Percentiles rank a stretch among this genome's conserved stretches.
phyloP scores from a whole-genome alignment of 78 protist genomes.

The Dictyostelium purpureum region DNA sequence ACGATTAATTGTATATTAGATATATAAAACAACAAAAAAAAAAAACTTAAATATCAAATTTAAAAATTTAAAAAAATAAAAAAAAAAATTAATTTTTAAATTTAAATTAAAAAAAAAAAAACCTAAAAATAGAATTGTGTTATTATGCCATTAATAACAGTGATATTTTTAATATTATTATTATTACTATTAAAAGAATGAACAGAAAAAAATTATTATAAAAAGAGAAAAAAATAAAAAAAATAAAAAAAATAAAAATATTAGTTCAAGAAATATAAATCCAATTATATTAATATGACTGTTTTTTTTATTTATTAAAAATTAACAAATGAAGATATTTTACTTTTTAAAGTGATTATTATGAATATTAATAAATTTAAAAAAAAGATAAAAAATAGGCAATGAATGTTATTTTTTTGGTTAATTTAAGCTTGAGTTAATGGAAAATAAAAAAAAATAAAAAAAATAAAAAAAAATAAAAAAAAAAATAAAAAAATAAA shows the following conservation, averaged over 20 bases:
- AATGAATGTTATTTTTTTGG: background rate
- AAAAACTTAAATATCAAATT: too few relatives aligned
- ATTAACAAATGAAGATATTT: background rate
- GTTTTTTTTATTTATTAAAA: background rate
- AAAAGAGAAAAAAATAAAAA: background rate
- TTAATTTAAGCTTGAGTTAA: background rate
- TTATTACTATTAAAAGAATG: conserved; percentile 44
- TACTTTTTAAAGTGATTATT: background rate
- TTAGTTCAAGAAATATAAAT: too few relatives aligned
- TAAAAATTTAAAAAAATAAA: too few relatives aligned
- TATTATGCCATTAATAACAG: too few relatives aligned
- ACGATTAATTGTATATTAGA: too few relatives aligned
- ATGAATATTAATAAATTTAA: background rate
- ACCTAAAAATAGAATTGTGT: too few relatives aligned
- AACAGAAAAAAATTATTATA: background rate
- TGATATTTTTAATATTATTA: background rate
- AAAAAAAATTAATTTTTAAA: too few relatives aligned
- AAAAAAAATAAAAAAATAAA: background rate
- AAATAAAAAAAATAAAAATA: background rate
- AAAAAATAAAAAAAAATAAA: background rate
- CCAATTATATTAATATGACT: background rate
- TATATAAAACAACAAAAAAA: too few relatives aligned
- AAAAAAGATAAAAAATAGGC: too few relatives aligned
- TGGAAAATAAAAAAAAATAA: background rate
- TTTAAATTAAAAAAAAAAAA: too few relatives aligned